Percentiles rank a stretch among this genome's conserved stretches.
Evolutionary conservation across 129 eudicot genomes (phyloP).

Genomic region (Escallonia herrerae): DNA sequence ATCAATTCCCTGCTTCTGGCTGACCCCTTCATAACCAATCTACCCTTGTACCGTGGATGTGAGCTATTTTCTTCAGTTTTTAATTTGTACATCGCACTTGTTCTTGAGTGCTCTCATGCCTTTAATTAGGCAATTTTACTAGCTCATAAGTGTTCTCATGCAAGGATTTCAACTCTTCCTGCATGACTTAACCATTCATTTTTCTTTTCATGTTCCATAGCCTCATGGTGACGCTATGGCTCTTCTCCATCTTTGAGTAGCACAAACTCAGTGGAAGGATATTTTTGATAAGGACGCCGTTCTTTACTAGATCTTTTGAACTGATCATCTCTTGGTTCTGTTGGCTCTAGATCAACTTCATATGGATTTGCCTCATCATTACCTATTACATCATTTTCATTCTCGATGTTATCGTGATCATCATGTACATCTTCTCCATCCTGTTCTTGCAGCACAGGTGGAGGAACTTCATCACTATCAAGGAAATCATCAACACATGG

Average conservation of each 20-base stretch:
- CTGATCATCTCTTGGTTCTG: neutral
- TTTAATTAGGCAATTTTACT: no score
- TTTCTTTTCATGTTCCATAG: conserved; percentile 7
- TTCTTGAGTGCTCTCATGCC: no score
- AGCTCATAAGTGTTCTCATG: no score
- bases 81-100: no score
- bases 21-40: no score
- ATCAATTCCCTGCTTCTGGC: no score
- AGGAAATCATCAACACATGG: no score
- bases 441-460: neutral
- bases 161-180: conserved; percentile 11
- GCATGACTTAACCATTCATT: conserved; percentile 8
- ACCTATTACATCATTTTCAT: neutral
- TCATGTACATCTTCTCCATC: neutral
- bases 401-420: neutral
- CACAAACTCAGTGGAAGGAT: neutral
- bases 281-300: neutral
- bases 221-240: neutral
- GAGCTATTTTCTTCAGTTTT: no score
- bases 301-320: neutral
- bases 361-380: neutral
- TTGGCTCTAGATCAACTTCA: neutral
- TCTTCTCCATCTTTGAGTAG: neutral
- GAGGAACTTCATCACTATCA: neutral
- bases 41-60: no score